Evolutionary conservation across 2,329 filamentous ascomycete genomes (phyloP), one percentile per base, ranked within the genome.

Genomic region (Penicillium freii): DNA sequence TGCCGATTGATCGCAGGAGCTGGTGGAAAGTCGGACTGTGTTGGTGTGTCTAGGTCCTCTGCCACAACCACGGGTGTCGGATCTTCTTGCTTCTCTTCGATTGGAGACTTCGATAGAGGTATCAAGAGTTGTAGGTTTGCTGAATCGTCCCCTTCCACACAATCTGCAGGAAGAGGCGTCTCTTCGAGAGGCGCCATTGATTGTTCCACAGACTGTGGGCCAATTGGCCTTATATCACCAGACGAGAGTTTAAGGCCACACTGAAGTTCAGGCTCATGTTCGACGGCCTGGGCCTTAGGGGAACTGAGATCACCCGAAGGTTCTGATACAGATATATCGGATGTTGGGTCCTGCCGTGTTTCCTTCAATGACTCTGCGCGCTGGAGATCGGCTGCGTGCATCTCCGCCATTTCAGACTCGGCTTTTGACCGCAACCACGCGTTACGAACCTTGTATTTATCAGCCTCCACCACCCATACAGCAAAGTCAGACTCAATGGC

Each of bases 391-490:
- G 25, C n/a, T 11, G n/a, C 42, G n/a, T 27, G 46, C 17, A 27
- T 46, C n/a, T 44, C 38, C 40, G 27, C 29, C 36, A 51, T 45
- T 23, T 62, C 40, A 23, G 61, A 27, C 48, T 56, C 49, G 7
- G 51, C 38, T 23, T 65, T 63, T 34, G 65, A 57, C 31, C 65
- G 66, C 34, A 62, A 65, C 66, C 69, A 82, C 63, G 92, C 85
- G 23, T 85, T 82, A 63, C 90, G 85, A 49, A 87, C 80, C n/a
- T 92, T 82, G 66, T 84, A 87, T 58, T 82, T 82, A 69, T 95
- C 91, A 33, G 90, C 92, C 47, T 87, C 82, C 47, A 88, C 87
- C 43, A 87, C 85, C 94, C 94, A 99, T 25, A 87, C 83, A 8
- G 86, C 84, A 73, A 93, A 96, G 31, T 87, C 84, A 11, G 82